Base-by-base conservation (phyloP, 75 land plant species). In the Picea glauca region DNA sequence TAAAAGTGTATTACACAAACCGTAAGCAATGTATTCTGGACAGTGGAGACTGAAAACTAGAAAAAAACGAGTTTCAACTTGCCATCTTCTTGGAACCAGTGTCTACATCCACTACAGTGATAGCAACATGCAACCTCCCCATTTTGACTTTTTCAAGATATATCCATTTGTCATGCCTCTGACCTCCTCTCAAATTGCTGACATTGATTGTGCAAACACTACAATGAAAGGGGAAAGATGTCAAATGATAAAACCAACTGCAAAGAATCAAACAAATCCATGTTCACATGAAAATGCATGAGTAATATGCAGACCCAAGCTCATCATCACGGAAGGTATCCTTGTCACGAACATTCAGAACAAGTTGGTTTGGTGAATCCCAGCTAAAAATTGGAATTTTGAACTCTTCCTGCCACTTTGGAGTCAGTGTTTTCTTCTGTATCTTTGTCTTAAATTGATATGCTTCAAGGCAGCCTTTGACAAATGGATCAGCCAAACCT, bases 401-500 rank as follows among this genome's bases (percentile, higher is more conserved):
- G 75, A 93, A 91, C 30, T 87, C 92, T 79, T 98, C 99, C 13
- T 80, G 83, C 99, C 99, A 98, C 66, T 93, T 91, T 59, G 99
- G 99, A 75, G 76, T 58, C 68, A 98, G 76, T 38, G 98, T 98
- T 74, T 93, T 98, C 91, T 80, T 88, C 43, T 90, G 93, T 57
- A 85, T 87, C 76, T 87, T 90, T 30, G 98, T 95, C 58, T 81
- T 84, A 68, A 93, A 91, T 50, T 78, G 80, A 80, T 87, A 84
- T 62, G 81, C 66, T 20, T 89, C 93, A 64, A 95, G 81, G 31
- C 81, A 77, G 13, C 91, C 94, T 78, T 84, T 95, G 58, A 98
- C 96, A 87, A 90, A 98, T 31, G 99, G 99, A 86, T 98, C 99
- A 32, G 98, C 85, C 83, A 91, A 75, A 5, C 96, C 98, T 96